These are phyloP conservation scores for Solanum hybrid DNA, from an alignment of 305 asterid species.

Conservation along the genomic window DNA sequence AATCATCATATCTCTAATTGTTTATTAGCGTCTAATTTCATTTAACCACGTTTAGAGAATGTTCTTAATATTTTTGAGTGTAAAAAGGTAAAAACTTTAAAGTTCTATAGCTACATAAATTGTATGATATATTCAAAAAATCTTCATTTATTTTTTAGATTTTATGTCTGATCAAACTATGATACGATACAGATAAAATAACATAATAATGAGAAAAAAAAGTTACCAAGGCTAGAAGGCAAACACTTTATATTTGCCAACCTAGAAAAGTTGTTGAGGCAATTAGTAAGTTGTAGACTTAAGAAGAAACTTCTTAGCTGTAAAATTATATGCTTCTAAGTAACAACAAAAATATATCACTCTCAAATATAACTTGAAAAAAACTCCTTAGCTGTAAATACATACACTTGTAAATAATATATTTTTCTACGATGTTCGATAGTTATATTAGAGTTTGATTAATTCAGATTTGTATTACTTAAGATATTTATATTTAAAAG, in stretches of 20 bases:
- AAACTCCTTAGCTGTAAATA: not conserved
- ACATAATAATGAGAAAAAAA: not conserved
- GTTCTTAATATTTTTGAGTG: not conserved
- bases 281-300: not conserved
- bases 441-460: not conserved
- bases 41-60: not conserved
- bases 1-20: not conserved
- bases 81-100: not conserved
- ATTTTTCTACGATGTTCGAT: not conserved
- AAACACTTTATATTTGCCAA: not conserved
- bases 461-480: not conserved
- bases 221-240: not conserved
- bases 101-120: not conserved
- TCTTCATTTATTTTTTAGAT: not conserved
- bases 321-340: not conserved
- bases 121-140: not conserved
- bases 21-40: not conserved
- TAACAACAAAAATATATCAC: not conserved
- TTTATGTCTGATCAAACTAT: not conserved
- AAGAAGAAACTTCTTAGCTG: not conserved
- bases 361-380: not conserved
- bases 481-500: not conserved
- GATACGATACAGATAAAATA: not conserved
- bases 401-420: not conserved
- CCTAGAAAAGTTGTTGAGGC: not conserved